These are phyloP conservation scores for Salvia splendens DNA, from an alignment of 257 asterid species.

Conservation along the genomic window DNA sequence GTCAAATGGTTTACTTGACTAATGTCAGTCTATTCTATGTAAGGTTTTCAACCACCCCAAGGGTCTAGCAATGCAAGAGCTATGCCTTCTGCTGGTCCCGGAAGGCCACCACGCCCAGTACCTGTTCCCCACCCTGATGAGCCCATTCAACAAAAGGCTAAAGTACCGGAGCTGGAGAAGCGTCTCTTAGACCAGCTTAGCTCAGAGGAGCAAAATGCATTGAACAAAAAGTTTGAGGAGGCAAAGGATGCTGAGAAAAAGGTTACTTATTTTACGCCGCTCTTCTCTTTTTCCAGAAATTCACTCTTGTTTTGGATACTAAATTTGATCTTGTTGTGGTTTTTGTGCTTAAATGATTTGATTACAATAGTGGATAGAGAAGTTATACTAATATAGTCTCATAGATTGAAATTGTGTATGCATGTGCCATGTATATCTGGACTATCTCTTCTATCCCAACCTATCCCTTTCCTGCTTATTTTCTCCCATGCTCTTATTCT, in stretches of 20 bases:
- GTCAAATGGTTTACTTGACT: conserved; percentile 16
- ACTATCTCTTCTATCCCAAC: neutral
- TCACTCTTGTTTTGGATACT: conserved; percentile 16
- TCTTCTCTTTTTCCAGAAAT: conserved; percentile 15
- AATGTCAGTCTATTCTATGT: conserved; percentile 24
- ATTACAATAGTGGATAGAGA: conserved; percentile 12
- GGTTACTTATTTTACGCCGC: conserved; percentile 43
- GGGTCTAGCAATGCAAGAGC: conserved; percentile 52
- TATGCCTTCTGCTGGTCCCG: conserved; percentile 52
- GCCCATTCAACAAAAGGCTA: conserved; percentile 72
- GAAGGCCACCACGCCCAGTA: conserved; percentile 93
- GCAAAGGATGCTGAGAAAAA: conserved; percentile 91
- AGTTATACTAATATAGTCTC: conserved; percentile 14
- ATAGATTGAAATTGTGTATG: neutral
- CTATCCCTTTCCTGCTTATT: neutral
- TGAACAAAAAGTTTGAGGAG: conserved; percentile 79
- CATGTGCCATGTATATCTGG: conserved; percentile 2
- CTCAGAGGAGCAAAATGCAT: conserved; percentile 82
- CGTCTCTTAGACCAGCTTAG: conserved; percentile 87
- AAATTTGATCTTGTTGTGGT: conserved; percentile 15
- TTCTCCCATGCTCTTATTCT: neutral
- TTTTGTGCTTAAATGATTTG: conserved; percentile 4
- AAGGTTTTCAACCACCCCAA: conserved; percentile 72
- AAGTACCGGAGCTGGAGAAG: conserved; percentile 92
- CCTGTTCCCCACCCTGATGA: conserved; percentile 73